Evolutionary conservation across 495 filamentous ascomycete genomes (phyloP), one percentile per base, ranked within the genome.

Genomic region (Aspergillus saccharolyticus): DNA sequence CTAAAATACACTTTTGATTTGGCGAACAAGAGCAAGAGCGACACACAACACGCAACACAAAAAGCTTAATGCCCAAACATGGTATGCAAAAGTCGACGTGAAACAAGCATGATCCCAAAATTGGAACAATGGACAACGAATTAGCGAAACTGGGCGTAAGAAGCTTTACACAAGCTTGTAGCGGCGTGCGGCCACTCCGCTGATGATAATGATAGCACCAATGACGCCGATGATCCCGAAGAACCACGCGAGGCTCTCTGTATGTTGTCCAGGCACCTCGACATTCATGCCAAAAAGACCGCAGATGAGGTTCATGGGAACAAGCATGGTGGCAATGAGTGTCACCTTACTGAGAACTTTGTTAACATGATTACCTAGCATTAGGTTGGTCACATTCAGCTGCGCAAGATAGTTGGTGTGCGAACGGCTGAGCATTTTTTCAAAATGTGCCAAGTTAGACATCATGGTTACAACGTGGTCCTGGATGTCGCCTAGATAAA

Each of bases 381-480:
- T 81, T 66, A 96, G 84, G 66, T 88, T 90, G 63, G 92, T 90
- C 59, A 98, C 91, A 49, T 88, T 91, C 57, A 98, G 82, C 73
- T 97, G 94, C 15, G 94, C 94, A 17, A 97, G 80, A 60, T 97
- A 97, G 68, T 98, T 98, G 74, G 87, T 87, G 75, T 97, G 95
- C n/a, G 86, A 87, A 19, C 95, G 88, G 7, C 88, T 90, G 53
- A 98, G 83, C 82, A 98, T 97, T 77, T 97, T 97, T 69, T 98
- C 95, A 63, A 94, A 97, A 67, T 98, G 94, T 10, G 83, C 85
- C 53, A 98, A 74, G 70, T 96, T 98, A 61, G 85, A 89, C 83
- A 96, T 95, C 94, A 97, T 97, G 58, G 94, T 97, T 30, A 98
- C 90, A 33, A 98, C 93, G 80, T 98, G 94, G 74, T 98, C 94